Percentiles rank a stretch among this genome's conserved stretches.
Conservation (phyloP, 129 eudicot species). For the Flaveria ramosissima region DNA sequence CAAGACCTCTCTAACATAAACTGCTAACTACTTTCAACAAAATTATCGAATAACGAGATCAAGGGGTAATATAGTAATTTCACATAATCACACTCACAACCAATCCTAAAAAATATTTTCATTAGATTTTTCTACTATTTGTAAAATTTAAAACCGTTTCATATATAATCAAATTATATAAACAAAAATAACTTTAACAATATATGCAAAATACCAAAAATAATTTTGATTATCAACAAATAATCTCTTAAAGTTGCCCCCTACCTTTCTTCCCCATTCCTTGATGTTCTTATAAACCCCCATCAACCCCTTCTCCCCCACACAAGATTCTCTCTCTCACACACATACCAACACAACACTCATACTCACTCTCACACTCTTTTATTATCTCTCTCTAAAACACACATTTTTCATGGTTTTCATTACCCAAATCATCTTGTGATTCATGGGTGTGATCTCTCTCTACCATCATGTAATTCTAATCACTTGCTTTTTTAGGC, state of each 20-base stretch:
- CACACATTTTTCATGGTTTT: slow-evolving; percentile 35
- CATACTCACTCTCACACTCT: background rate
- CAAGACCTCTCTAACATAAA: too few species aligned
- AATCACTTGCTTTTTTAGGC: slow-evolving; percentile 62
- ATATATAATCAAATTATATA: too few species aligned
- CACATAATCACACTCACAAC: too few species aligned
- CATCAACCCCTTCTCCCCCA: slow-evolving; percentile 44
- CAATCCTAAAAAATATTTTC: too few species aligned
- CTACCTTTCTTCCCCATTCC: slow-evolving; percentile 9
- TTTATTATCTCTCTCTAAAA: slow-evolving; percentile 9
- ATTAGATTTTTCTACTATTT: too few species aligned
- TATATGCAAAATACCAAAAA: too few species aligned
- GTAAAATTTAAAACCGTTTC: too few species aligned
- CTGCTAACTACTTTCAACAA: too few species aligned
- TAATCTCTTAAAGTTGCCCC: background rate
- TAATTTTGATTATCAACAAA: background rate
- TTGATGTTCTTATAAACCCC: slow-evolving; percentile 51
- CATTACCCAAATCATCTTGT: slow-evolving; percentile 36
- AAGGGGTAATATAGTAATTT: too few species aligned
- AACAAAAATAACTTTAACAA: too few species aligned
- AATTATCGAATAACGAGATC: too few species aligned
- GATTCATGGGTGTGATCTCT: slow-evolving; percentile 60
- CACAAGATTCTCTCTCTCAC: slow-evolving; percentile 36
- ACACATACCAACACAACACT: background rate
- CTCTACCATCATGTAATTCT: slow-evolving; percentile 51